Base-by-base conservation (phyloP, 176 grass and related monocot genomes). In the Paspalum notatum region DNA sequence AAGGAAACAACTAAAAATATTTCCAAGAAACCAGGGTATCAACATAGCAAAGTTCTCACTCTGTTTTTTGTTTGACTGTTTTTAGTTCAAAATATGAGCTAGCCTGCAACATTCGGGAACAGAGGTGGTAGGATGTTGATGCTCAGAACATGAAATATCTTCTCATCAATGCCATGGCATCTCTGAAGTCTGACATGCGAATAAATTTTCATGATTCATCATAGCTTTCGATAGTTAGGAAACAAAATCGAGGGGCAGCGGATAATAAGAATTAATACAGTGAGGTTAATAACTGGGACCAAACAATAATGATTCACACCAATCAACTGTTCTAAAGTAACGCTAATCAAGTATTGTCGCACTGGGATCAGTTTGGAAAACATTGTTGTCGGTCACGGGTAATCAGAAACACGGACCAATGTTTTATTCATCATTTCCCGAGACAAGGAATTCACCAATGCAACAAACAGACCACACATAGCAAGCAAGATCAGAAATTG, bases 121-220 rank as follows among this genome's bases (percentile, higher is more conserved):
- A 21, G 1, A 50, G 58, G 1, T 8, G 40, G 27, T n/a, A 4
- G 0, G 48, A 37, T 2, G 3, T 6, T 22, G 12, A 6, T 10
- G 65, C 72, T 85, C 72, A 89, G 78, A 49, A 51, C 3, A 89
- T 81, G 64, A 81, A 70, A 48, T 25, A 57, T 89, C 62, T 80
- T 85, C 82, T 89, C 87, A 80, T 89, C 18, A 85, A 89, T 85
- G 87, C 77, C 40, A 66, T 40, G 25, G 64, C 87, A 77, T 71
- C 87, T 89, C 82, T 63, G 40, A 81, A 85, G 82, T 89, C 82
- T 89, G 71, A 76, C 71, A 85, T 89, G 82, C 62, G 62, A 68
- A 76, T 57, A 56, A 57, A 52, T 60, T 56, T 67, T 83, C 73
- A 73, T 72, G 9, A 77, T 65, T 66, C 85, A 7, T 65, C 73